phyloP scores from a whole-genome alignment of 805 yeast genomes.

The Tetrapisispora nanseiensis region DNA sequence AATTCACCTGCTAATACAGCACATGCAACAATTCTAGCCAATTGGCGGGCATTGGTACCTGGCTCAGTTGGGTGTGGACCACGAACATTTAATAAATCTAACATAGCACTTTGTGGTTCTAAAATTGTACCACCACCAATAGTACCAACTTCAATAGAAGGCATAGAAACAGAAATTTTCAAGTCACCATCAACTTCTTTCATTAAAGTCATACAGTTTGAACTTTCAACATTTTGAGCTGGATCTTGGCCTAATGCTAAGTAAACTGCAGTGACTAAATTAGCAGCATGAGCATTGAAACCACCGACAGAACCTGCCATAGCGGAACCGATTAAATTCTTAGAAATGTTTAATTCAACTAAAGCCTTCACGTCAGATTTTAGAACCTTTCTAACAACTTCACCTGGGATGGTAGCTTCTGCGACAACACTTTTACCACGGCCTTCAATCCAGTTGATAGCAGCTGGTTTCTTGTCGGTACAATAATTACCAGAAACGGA shows the following conservation, averaged over 20 bases:
- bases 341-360: conserved; percentile 79
- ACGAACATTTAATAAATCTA: conserved; percentile 84
- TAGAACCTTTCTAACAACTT: conserved; percentile 68
- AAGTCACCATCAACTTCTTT: conserved; percentile 73
- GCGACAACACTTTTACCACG: conserved; percentile 98
- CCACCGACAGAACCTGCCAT: conserved; percentile 99
- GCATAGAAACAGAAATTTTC: conserved; percentile 96
- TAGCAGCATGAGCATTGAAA: conserved; percentile 96
- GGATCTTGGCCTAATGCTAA: conserved; percentile 98
- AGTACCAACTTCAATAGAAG: conserved; percentile 97
- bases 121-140: conserved; percentile 98
- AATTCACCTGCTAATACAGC: conserved; percentile 95
- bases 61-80: conserved; percentile 94
- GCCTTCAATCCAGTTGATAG: conserved; percentile 98
- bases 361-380: conserved; percentile 89
- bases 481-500: conserved; percentile 97
- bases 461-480: conserved; percentile 95
- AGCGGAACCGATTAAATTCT: conserved; percentile 91
- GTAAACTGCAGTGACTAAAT: conserved; percentile 86
- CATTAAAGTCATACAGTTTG: conserved; percentile 96
- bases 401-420: conserved; percentile 81
- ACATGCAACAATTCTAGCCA: conserved; percentile 87
- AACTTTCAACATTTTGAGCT: conserved; percentile 97
- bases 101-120: conserved; percentile 95
- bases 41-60: conserved; percentile 88